Percentiles rank a stretch among this genome's conserved stretches.
phyloP scores from a whole-genome alignment of 2,329 filamentous ascomycete genomes.

The Iodosphaeria phyllophila region DNA sequence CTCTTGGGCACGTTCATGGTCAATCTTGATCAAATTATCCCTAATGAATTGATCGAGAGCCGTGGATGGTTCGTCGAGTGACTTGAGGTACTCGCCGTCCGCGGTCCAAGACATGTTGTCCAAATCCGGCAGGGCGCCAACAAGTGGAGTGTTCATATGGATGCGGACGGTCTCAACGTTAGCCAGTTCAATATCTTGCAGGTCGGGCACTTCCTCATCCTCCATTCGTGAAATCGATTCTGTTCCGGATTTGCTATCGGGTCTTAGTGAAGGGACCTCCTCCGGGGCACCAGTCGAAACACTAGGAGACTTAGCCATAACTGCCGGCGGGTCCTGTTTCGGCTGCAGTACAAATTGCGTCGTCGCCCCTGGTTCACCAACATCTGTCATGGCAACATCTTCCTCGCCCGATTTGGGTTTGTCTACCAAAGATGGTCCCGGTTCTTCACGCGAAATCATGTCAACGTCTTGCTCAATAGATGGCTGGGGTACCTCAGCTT shows the following conservation, averaged over 20 bases:
- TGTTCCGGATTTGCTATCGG: constrained; percentile 11
- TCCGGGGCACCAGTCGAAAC: constrained; percentile 10
- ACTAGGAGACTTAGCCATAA: constrained; percentile 5
- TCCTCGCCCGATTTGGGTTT: constrained; percentile 8
- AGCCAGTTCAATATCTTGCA: constrained; percentile 31
- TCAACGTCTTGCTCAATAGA: constrained; percentile 12
- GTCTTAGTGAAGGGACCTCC: constrained; percentile 9
- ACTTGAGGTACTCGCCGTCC: constrained; percentile 24
- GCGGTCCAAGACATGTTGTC: constrained; percentile 26
- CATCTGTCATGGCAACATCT: constrained; percentile 19
- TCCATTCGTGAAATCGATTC: constrained; percentile 30
- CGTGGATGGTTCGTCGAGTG: constrained; percentile 18
- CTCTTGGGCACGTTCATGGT: constrained; percentile 19
- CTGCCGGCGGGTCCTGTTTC: constrained; percentile 2
- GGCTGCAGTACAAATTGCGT: neutral
- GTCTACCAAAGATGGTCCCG: constrained; percentile 4
- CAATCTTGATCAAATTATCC: constrained; percentile 23
- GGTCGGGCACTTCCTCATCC: constrained; percentile 34
- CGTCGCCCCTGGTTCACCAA: constrained; percentile 6
- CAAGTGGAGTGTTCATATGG: constrained; percentile 33
- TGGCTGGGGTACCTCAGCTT: constrained; percentile 9
- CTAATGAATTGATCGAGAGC: constrained; percentile 26
- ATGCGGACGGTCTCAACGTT: constrained; percentile 29
- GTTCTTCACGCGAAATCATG: constrained; percentile 4
- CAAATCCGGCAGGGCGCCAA: constrained; percentile 32